These are phyloP conservation scores for Debaryomycetaceae sp. DNA, from an alignment of 1,139 yeast genomes.

Conservation along the genomic window DNA sequence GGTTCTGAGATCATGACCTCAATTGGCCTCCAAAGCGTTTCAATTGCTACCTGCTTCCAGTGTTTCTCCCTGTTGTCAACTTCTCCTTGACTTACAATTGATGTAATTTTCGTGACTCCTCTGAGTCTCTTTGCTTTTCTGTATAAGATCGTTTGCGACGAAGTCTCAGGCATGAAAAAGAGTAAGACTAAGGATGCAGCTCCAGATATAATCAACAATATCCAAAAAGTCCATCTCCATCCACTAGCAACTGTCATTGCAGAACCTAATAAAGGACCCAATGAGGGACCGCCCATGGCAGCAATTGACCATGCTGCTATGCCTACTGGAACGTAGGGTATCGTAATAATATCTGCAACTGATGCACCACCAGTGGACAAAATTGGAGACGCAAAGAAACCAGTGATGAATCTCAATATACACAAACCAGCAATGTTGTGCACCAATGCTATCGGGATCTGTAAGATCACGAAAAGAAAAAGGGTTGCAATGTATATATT, in stretches of 20 bases:
- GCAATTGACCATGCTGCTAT: conserved; percentile 29
- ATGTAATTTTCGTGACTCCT: conserved; percentile 38
- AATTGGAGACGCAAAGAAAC: conserved; percentile 34
- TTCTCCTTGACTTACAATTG: conserved; percentile 40
- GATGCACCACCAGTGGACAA: conserved; percentile 40
- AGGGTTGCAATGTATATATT: conserved; percentile 28
- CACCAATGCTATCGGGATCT: conserved; percentile 32
- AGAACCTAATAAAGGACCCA: conserved; percentile 33
- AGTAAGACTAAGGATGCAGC: conserved; percentile 26
- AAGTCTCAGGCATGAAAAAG: conserved; percentile 51
- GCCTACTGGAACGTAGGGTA: conserved; percentile 24
- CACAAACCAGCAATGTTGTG: conserved; percentile 29
- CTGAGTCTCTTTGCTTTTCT: conserved; percentile 48
- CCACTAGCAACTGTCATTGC: conserved; percentile 19
- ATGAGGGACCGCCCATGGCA: conserved; percentile 30
- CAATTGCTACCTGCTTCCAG: conserved; percentile 15
- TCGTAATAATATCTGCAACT: conserved; percentile 23
- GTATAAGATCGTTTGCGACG: conserved; percentile 39
- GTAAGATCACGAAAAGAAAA: conserved; percentile 29
- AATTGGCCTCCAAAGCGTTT: conserved; percentile 28
- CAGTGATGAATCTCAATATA: conserved; percentile 30
- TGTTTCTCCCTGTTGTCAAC: conserved; percentile 33
- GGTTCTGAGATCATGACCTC: conserved; percentile 31
- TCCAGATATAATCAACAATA: conserved; percentile 34
- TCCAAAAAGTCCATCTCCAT: conserved; percentile 51